Base-by-base conservation (phyloP, 2,329 filamentous ascomycete species). In the Magnaporthiopsis rhizophila region DNA sequence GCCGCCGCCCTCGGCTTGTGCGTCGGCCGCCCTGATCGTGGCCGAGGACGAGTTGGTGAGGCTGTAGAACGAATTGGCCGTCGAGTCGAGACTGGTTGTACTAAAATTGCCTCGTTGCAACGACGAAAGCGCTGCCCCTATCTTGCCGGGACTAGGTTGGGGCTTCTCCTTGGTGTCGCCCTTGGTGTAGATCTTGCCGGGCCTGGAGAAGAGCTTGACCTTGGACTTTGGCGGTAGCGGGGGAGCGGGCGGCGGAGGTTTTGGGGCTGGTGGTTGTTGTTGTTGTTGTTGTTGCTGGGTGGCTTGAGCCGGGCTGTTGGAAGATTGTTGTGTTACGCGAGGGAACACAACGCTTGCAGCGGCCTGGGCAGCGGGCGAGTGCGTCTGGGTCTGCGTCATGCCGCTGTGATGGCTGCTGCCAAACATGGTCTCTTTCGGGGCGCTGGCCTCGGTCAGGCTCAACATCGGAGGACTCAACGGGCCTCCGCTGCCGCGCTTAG, bases 121-220 rank as follows among this genome's bases (percentile, higher is more conserved):
- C 11, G 83, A 86, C 57, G 86, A 86, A 58, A 89, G 78, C 7
- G 88, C 87, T 9, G 87, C 87, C 18, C 84, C 84, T 67, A 89
- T 85, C 76, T 89, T 90, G 68, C 86, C 86, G 1, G 90, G 90
- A 67, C 89, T 92, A 1, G 89, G 89, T 30, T 91, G 74, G 1
- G 87, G 83, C 68, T 89, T 88, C 24, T 88, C 81, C 70, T 86
- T 88, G 8, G 80, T 69, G 12, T 91, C 88, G 50, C 86, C 83
- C 72, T 89, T 91, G 65, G 87, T 86, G 62, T 85, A 83, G 69
- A 92, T 90, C 76, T 89, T 92, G 71, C 89, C 89, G 0, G 89
- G 89, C 62, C 90, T 84, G 8, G 88, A 91, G 72, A 93, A 93
- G 34, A 94, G 80, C 78, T 94, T 94, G 73, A 91, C 89, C 76